Evolutionary conservation across 2,329 filamentous ascomycete genomes (phyloP), one percentile per base, ranked within the genome.

Genomic region (Beauveria sp.): DNA sequence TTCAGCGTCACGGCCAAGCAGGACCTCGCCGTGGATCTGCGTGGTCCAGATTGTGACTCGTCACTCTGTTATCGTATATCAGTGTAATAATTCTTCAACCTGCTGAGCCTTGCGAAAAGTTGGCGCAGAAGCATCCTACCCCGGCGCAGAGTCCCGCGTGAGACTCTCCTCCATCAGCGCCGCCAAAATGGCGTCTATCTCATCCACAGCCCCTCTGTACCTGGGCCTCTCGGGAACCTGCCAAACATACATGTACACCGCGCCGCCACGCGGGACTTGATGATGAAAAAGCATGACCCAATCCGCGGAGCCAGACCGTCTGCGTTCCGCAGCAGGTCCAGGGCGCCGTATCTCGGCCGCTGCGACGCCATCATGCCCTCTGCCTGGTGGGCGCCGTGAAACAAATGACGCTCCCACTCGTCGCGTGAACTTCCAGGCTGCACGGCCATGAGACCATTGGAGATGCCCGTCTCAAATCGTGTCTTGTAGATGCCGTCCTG

Each of bases 391-490:
- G 52, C 51, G 3, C 43, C 34, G 10, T 49, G 24, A 31, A 62
- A 57, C 9, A 57, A 45, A 6, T 56, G 53, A 28, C 52, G 28
- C 31, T 46, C 45, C 64, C 62, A 67, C 18, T 62, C 54, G n/a
- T 67, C 66, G 8, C 63, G 57, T 3, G 46, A 28, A 5, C 64
- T 62, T 12, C 65, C 65, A 4, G 62, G 31, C 2, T 61, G 51
- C 9, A 59, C 58, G 4, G 63, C 49, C 20, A 67, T 62, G 10
- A 66, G 56, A 12, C 66, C 64, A 14, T 68, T 67, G 20, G 65
- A 68, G 42, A 67, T 67, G 18, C 64, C 60, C 5, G 66, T 66
- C 53, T 67, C 64, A 28, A 66, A 67, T 31, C 67, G 66, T 26
- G 50, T 65, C 40, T 62, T 61, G 45, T 66, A 66, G 48, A 63